These are phyloP conservation scores for Pseudotsuga menziesii DNA, from an alignment of 75 land plant genomes.

Conservation along the genomic window DNA sequence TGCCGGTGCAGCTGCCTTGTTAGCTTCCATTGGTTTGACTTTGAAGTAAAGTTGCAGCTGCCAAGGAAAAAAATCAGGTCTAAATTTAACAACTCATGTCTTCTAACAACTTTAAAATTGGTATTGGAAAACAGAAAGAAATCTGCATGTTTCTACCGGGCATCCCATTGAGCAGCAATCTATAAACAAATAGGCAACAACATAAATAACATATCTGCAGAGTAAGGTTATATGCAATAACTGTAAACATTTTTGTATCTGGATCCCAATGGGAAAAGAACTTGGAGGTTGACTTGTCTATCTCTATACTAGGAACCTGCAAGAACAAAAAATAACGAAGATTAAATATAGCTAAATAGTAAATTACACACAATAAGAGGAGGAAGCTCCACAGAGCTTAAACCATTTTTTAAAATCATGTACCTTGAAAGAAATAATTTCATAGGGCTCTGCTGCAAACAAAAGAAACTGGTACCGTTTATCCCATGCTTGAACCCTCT, in stretches of 20 bases:
- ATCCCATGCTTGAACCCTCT: constrained; percentile 77
- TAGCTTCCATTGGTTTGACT: constrained; percentile 59
- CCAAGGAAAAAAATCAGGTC: neutral
- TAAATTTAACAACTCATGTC: constrained; percentile 7
- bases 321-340: constrained; percentile 1
- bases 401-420: neutral
- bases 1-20: constrained; percentile 42
- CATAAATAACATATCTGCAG: neutral
- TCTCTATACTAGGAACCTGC: constrained; percentile 97
- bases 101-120: neutral
- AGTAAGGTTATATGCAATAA: constrained; percentile 20
- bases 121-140: neutral
- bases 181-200: constrained; percentile 4
- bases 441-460: constrained; percentile 98
- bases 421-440: constrained; percentile 96
- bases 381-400: neutral
- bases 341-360: neutral
- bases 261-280: constrained; percentile 99
- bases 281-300: constrained; percentile 86
- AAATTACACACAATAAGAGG: no score
- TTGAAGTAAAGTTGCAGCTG: constrained; percentile 94
- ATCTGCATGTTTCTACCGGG: neutral
- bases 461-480: constrained; percentile 88
- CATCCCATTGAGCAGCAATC: neutral
- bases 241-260: constrained; percentile 95